Evolutionary conservation across 768 basidiomycete genomes (phyloP).

Genomic region (Astraeus odoratus): DNA sequence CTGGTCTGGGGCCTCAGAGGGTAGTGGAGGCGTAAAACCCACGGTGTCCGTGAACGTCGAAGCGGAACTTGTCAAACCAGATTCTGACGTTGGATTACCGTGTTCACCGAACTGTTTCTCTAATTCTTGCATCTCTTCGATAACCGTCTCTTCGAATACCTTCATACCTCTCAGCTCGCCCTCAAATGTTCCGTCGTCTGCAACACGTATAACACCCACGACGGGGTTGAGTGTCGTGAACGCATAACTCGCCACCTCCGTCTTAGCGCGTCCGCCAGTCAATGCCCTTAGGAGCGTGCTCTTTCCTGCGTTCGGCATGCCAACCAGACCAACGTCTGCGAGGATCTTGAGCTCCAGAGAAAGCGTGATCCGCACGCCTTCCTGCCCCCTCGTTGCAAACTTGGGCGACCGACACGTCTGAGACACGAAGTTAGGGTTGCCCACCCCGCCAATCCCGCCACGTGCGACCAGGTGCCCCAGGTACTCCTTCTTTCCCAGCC

Average conservation of each 20-base stretch:
- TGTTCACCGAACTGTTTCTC: conserved; percentile 39
- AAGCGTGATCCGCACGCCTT: conserved; percentile 71
- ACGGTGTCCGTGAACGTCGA: conserved; percentile 5
- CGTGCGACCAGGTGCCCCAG: conserved; percentile 61
- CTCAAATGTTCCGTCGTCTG: conserved; percentile 70
- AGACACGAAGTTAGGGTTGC: conserved; percentile 82
- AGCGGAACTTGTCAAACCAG: not conserved
- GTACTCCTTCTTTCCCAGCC: conserved; percentile 43
- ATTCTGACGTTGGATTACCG: conserved; percentile 1
- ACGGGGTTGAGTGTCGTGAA: conserved; percentile 97
- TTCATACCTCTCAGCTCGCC: conserved; percentile 43
- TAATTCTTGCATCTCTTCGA: conserved; percentile 41
- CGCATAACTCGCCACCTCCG: conserved; percentile 82
- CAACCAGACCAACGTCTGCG: conserved; percentile 93
- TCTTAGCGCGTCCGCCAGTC: conserved; percentile 78
- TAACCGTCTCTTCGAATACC: conserved; percentile 61
- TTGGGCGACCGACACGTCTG: conserved; percentile 72
- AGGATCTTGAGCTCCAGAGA: conserved; percentile 88
- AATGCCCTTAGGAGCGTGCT: conserved; percentile 88
- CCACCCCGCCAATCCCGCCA: conserved; percentile 78
- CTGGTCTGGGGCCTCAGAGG: conserved; percentile 7
- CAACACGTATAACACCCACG: conserved; percentile 82
- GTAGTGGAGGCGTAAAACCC: conserved; percentile 16
- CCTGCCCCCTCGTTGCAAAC: conserved; percentile 72
- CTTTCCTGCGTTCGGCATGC: conserved; percentile 92